Base-by-base conservation (phyloP, 768 basidiomycete species). In the Psilocybe cyanescens region DNA sequence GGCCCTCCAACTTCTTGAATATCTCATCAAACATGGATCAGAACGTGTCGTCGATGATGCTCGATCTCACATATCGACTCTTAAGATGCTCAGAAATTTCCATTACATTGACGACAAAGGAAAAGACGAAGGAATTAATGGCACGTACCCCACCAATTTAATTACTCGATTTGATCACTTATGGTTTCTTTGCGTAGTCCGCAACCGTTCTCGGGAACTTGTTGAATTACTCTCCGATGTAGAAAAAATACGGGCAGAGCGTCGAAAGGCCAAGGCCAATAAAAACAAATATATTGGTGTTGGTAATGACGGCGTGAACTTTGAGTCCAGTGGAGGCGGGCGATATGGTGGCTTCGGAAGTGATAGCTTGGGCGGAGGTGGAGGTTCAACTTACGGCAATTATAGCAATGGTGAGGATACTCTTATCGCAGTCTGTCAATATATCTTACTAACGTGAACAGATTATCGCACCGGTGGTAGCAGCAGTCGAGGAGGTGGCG, bases 51-150 rank as follows among this genome's bases (percentile, higher is more conserved):
- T 99, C 16, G 97, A 99, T 71, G 97, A 99, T 75, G 94, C 97
- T 1, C 85, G 97, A 55, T 91, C 94, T 1, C 97, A 99, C 74
- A 81, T 98, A 29, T 91, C 94, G 29, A 97, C 96, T 17, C 83
- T 99, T 68, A 99, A 99, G 79, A 98, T 99, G 94, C 85, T 99
- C 9, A 81, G 95, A 59, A 97, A 90, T 70, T 99, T 99, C 78
- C 97, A 99, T 72, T 98, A 98, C 74, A 93, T 98, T 58, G 97
- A 99, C 66, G 97, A 99, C 65, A 97, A 97, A 78, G 95, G 94
- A 52, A 99, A 99, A 74, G 97, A 99, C 70, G 94, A 99, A 75
- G 97, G 97, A 5, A 84, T 97, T 68, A 99, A 99, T 69, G 95
- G 96, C 95, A 64, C n/a, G 78, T 63, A 16, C 33, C 16, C 7